Evolutionary conservation across 2,329 filamentous ascomycete species (phyloP), one percentile per base, ranked within the genome.

Genomic region (Calonectria leucothoes): DNA sequence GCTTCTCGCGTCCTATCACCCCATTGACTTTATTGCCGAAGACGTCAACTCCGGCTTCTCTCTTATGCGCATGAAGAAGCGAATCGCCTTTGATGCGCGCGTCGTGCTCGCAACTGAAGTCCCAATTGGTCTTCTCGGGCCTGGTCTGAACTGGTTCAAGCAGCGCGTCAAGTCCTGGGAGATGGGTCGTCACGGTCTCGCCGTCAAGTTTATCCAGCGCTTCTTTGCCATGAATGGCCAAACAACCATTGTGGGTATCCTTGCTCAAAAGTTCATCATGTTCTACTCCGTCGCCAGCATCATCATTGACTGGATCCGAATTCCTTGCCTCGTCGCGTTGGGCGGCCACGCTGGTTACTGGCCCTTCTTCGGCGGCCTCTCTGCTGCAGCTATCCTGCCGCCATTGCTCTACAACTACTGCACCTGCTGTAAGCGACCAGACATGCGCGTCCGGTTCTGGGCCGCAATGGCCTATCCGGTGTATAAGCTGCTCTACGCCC

Each of bases 141-240:
- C 75, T 2, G 74, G 72, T 0, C 2, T 76, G n/a, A 76, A 76
- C 45, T 76, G 74, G 75, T 76, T 70, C 66, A 76, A 76, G 31
- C 75, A 76, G 45, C 57, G 75, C n/a, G 64, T 76, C 66, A 74
- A 70, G 66, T 76, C 75, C 2, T 76, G 75, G 75, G 74, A 76
- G 23, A 76, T 76, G 69, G 74, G 75, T 17, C 66, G 75, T 0
- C 75, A 76, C 67, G 75, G 64, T 8, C 64, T 71, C 15, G n/a
- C 66, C 2, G 57, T 71, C 23, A 71, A 65, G 31, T 64, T 71
- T 23, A 48, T 71, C 33, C 63, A 52, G 20, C 69, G 63, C n/a
- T 52, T 71, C 23, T 57, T 71, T 31, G 57, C 68, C 5, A 49
- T 66, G 57, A 73, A 73, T 14, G 67, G 71, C 8, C 67, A 73